Conservation (phyloP, 768 basidiomycete species). For the Hericium coralloides region DNA sequence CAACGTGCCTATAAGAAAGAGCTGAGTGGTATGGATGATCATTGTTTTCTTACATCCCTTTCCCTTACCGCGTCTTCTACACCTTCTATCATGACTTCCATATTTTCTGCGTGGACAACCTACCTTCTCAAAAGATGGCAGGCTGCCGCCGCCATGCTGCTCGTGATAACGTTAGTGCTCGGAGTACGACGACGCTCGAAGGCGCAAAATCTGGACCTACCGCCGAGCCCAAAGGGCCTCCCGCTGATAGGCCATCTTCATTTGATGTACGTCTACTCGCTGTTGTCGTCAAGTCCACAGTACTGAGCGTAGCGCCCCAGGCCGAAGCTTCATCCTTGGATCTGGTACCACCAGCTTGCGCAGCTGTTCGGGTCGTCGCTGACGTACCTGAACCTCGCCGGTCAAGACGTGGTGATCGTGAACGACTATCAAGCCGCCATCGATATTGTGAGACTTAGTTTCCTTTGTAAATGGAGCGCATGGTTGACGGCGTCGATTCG, state of each 20-base stretch:
- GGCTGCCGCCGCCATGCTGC: too few species aligned
- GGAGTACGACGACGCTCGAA: too few species aligned
- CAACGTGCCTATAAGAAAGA: too few species aligned
- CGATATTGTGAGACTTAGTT: not conserved
- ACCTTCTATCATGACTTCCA: too few species aligned
- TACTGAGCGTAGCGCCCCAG: not conserved
- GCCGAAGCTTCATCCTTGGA: not conserved
- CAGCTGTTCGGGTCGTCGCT: not conserved
- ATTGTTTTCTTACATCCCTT: too few species aligned
- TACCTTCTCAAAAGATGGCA: too few species aligned
- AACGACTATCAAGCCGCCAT: not conserved
- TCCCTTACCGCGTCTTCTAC: too few species aligned
- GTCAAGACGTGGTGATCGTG: not conserved
- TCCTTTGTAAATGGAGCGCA: not conserved
- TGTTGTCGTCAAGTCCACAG: not conserved
- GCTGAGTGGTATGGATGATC: too few species aligned
- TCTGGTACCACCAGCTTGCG: not conserved
- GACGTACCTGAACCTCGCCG: not conserved
- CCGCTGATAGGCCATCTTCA: not conserved
- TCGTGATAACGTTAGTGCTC: too few species aligned
- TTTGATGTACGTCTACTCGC: not conserved
- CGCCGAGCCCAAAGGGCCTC: not conserved
- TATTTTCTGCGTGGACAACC: too few species aligned
- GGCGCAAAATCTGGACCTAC: not conserved
- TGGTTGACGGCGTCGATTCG: not conserved